These are phyloP conservation scores for Parmelia sp. DNA, from an alignment of 495 filamentous ascomycete species.

Conservation along the genomic window DNA sequence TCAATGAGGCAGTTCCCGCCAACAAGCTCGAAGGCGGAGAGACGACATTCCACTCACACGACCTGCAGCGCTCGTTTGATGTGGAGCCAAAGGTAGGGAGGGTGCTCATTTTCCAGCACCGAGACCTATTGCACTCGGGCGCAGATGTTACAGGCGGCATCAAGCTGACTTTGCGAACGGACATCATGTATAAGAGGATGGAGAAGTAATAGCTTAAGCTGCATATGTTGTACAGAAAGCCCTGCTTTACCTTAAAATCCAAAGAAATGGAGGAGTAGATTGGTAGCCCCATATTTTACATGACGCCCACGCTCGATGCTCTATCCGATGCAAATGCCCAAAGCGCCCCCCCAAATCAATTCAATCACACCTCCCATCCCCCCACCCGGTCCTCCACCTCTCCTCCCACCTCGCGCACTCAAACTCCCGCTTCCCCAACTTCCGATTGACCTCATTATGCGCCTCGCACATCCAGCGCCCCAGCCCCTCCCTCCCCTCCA, in stretches of 20 bases:
- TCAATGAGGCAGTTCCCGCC: constrained; percentile 49
- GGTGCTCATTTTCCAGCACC: constrained; percentile 74
- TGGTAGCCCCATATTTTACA: constrained; percentile 1
- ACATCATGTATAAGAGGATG: constrained; percentile 58
- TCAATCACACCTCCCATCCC: constrained; percentile 59
- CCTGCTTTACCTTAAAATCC: neutral
- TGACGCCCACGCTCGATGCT: constrained; percentile 21
- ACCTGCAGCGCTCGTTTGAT: constrained; percentile 43
- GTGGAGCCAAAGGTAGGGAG: constrained; percentile 65
- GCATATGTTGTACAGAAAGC: constrained; percentile 1
- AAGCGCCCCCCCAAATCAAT: neutral
- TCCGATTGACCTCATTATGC: constrained; percentile 94
- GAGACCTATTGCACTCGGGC: constrained; percentile 60
- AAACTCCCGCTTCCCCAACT: constrained; percentile 85
- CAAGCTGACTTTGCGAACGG: constrained; percentile 72
- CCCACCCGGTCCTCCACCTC: constrained; percentile 90
- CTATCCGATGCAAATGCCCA: neutral
- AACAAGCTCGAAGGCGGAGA: constrained; percentile 29
- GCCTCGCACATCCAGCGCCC: constrained; percentile 94
- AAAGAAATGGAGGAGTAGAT: constrained; percentile 1
- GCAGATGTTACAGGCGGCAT: constrained; percentile 64
- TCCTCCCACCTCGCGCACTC: constrained; percentile 91
- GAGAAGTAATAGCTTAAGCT: constrained; percentile 8
- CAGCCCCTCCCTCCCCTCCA: constrained; percentile 65
- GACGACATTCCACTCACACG: constrained; percentile 27